Base-by-base conservation (phyloP, 1,284 basidiomycete species). In the Cutaneotrichosporon mucoides region DNA sequence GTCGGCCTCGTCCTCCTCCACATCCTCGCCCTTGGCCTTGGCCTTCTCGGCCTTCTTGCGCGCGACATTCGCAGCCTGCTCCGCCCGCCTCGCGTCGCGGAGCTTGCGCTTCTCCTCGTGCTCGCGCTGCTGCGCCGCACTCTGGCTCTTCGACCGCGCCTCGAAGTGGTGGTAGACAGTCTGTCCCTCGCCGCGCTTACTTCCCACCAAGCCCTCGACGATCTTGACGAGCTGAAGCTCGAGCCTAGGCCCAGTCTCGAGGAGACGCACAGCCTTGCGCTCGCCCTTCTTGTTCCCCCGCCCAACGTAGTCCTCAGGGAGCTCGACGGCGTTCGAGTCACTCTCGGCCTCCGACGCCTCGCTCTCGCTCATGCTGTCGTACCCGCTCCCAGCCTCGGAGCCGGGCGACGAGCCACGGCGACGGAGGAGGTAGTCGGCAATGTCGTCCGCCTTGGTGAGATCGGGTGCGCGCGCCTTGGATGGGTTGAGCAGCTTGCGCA, bases 221-320 rank as follows among this genome's bases (percentile, higher is more conserved):
- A 99, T 91, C 82, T 99, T 99, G 72, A 98, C 85, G 64, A 99
- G 81, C 67, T 85, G 84, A 66, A 98, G 79, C 78, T 99, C 96
- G 85, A 99, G 88, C 68, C 96, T 82, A 35, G 96, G 96, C 0
- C 96, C 96, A 53, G 98, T 86, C 79, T 99, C 96, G 57, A 94
- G 88, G 58, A 99, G 81, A 62, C 87, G 83, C 1, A 99, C 90
- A 3, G 96, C 95, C 64, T 92, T 86, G 78, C 90, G 87, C 72
- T 89, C 86, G 2, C 92, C 93, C 75, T 88, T 90, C 72, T 87
- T 87, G 76, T 97, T 97, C 62, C 94, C 95, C 71, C 94, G 81
- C 15, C 96, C 96, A 34, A 98, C 88, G 75, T 98, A 98, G 73
- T 96, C 89, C 60, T 88, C 89, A 44, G 92, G 89, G 16, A 99